Percentiles rank a stretch among this genome's conserved stretches.
Evolutionary conservation across 768 basidiomycete genomes (phyloP).

Genomic region (Mycena vitilis): DNA sequence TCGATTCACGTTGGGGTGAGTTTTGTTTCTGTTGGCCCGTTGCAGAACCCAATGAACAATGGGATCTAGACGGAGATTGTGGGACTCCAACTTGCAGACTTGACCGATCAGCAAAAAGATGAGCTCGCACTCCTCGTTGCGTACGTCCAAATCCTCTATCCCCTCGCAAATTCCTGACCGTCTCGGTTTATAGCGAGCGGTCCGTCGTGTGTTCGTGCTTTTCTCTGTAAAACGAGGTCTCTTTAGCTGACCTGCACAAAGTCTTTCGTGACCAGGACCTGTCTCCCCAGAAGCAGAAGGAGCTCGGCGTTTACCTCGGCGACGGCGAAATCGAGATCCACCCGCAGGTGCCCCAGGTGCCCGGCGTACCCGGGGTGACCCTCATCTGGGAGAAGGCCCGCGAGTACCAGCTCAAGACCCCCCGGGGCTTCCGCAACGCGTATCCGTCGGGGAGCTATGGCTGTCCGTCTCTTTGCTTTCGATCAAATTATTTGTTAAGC

Average conservation of each 20-base stretch:
- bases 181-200: constrained; percentile 24
- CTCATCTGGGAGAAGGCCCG: constrained; percentile 35
- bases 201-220: constrained; percentile 35
- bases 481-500: not conserved
- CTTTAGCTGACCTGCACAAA: not conserved
- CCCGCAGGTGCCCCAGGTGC: constrained; percentile 38
- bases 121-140: constrained; percentile 39
- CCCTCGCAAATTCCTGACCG: not conserved
- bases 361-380: constrained; percentile 33
- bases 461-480: constrained; percentile 13
- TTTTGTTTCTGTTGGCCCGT: not conserved
- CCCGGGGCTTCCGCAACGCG: constrained; percentile 29
- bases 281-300: constrained; percentile 34
- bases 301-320: constrained; percentile 37
- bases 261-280: constrained; percentile 40
- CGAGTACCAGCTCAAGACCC: constrained; percentile 2
- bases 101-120: constrained; percentile 37
- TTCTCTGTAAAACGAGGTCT: not conserved
- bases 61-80: constrained; percentile 35
- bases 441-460: constrained; percentile 35
- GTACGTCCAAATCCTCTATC: constrained; percentile 10
- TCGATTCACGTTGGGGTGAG: constrained; percentile 36
- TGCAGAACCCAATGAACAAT: not conserved
- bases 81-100: constrained; percentile 36
- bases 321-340: constrained; percentile 38